Conservation (phyloP, 768 basidiomycete genomes). For the Suillus tomentosus region DNA sequence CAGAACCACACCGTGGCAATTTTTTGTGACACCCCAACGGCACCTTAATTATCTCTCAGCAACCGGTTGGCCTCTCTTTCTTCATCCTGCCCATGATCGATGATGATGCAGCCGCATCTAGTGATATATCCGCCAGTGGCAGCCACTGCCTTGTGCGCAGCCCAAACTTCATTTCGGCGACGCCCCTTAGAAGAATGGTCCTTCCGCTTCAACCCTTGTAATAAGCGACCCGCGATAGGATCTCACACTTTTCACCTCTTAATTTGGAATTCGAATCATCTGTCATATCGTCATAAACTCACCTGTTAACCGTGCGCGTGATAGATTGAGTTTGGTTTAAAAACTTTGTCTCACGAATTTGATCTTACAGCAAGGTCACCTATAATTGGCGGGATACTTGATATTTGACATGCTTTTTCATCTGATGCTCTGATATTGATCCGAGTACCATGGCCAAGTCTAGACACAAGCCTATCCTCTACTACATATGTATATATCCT, state of each 20-base stretch:
- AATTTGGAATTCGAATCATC: not conserved
- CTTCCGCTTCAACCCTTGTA: not conserved
- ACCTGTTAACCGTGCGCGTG: not conserved
- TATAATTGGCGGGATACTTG: not conserved
- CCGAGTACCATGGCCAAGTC: constrained; percentile 1
- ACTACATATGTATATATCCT: not conserved
- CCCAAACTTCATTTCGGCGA: not conserved
- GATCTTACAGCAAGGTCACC: not conserved
- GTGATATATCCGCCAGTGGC: not conserved
- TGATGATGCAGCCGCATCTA: not conserved
- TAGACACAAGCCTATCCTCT: constrained; percentile 3
- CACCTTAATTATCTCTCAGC: constrained; percentile 5
- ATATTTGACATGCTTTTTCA: constrained; percentile 5
- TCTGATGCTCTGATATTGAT: constrained; percentile 1
- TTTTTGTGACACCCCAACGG: not conserved
- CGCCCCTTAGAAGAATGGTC: not conserved
- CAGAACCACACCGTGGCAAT: constrained; percentile 8
- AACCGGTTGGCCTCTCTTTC: not conserved
- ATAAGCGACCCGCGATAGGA: constrained; percentile 7
- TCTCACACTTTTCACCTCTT: constrained; percentile 1
- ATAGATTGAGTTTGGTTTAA: constrained; percentile 4
- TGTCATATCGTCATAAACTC: constrained; percentile 6
- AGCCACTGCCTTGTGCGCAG: not conserved
- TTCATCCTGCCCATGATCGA: not conserved
- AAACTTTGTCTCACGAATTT: constrained; percentile 8